Evolutionary conservation across 2,329 filamentous ascomycete genomes (phyloP).

Genomic region (Colletotrichum navitas): DNA sequence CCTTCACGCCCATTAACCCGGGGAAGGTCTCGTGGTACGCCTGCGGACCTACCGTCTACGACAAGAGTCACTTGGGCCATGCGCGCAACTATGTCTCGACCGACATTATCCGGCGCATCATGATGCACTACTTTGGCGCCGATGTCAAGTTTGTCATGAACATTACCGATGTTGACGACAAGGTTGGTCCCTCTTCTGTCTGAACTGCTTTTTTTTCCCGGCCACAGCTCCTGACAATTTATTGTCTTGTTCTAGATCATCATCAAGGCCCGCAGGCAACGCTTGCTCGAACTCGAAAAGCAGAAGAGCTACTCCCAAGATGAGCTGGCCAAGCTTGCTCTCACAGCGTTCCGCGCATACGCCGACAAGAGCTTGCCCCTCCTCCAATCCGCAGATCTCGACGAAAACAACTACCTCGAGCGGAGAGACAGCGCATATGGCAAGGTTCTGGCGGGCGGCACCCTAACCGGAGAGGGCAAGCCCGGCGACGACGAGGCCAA

Average conservation of each 20-base stretch:
- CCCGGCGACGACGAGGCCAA: slow-evolving; percentile 86
- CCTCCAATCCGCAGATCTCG: slow-evolving; percentile 59
- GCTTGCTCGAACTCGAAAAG: slow-evolving; percentile 82
- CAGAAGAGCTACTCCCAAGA: slow-evolving; percentile 72
- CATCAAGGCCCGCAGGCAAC: slow-evolving; percentile 78
- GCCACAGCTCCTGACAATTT: neutral
- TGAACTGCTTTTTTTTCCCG: fast-evolving
- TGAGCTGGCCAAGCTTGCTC: slow-evolving; percentile 61
- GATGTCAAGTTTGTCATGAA: slow-evolving; percentile 92
- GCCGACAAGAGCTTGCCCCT: slow-evolving; percentile 67
- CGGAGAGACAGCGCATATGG: slow-evolving; percentile 67
- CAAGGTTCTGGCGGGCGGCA: slow-evolving; percentile 66
- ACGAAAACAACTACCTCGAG: slow-evolving; percentile 63
- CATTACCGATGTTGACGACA: slow-evolving; percentile 87
- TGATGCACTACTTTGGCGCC: slow-evolving; percentile 86
- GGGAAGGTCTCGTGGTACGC: slow-evolving; percentile 87
- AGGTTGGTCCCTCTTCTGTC: slow-evolving; percentile 57
- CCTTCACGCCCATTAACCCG: slow-evolving; percentile 79
- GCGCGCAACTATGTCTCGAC: slow-evolving; percentile 92
- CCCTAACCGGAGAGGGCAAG: slow-evolving; percentile 68
- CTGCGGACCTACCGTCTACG: slow-evolving; percentile 89
- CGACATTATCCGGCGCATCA: slow-evolving; percentile 86
- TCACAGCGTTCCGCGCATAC: slow-evolving; percentile 68
- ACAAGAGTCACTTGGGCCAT: slow-evolving; percentile 85
- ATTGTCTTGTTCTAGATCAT: slow-evolving; percentile 60